phyloP scores from a whole-genome alignment of 164 flowering plant genomes.

The Tinospora cordifolia region DNA sequence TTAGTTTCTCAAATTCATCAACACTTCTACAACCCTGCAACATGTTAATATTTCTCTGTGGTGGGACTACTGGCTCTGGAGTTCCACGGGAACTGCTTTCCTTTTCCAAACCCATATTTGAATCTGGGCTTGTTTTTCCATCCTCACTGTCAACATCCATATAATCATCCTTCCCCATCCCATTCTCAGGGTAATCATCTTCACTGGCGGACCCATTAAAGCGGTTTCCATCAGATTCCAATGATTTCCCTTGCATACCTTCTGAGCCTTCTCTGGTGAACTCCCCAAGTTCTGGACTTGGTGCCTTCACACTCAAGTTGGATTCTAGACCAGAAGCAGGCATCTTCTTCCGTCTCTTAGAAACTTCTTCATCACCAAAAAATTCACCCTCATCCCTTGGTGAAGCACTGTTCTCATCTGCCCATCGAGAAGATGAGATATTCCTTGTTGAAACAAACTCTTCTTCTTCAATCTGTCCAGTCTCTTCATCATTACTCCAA shows the following conservation, averaged over 20 bases:
- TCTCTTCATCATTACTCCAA: slow-evolving; percentile 27
- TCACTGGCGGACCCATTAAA: slow-evolving; percentile 34
- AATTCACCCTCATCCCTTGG: slow-evolving; percentile 66
- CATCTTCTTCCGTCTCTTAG: slow-evolving; percentile 36
- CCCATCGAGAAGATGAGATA: slow-evolving; percentile 93
- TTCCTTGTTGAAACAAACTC: slow-evolving; percentile 48
- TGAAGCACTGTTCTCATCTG: slow-evolving; percentile 51
- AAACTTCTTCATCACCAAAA: slow-evolving; percentile 33
- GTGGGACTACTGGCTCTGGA: slow-evolving; percentile 43
- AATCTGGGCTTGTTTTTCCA: slow-evolving; percentile 16
- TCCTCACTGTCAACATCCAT: slow-evolving; percentile 52
- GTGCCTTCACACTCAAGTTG: slow-evolving; percentile 24
- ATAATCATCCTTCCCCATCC: slow-evolving; percentile 28
- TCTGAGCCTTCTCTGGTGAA: slow-evolving; percentile 40
- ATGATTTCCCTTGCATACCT: slow-evolving; percentile 31
- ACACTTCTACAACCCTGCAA: slow-evolving; percentile 96
- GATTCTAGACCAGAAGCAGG: slow-evolving; percentile 23
- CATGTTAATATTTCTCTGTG: slow-evolving; percentile 74
- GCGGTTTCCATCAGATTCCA: slow-evolving; percentile 45
- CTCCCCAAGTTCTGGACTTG: slow-evolving; percentile 54
- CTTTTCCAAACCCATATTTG: slow-evolving; percentile 38
- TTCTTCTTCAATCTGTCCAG: slow-evolving; percentile 45
- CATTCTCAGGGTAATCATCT: slow-evolving; percentile 35
- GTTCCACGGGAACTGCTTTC: slow-evolving; percentile 29
- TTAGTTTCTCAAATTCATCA: slow-evolving; percentile 85